A percentile compares a stretch with the other conserved stretches of the same genome.
Conservation (phyloP, 169 alveolate species). For the Amoebophrya sp. region DNA sequence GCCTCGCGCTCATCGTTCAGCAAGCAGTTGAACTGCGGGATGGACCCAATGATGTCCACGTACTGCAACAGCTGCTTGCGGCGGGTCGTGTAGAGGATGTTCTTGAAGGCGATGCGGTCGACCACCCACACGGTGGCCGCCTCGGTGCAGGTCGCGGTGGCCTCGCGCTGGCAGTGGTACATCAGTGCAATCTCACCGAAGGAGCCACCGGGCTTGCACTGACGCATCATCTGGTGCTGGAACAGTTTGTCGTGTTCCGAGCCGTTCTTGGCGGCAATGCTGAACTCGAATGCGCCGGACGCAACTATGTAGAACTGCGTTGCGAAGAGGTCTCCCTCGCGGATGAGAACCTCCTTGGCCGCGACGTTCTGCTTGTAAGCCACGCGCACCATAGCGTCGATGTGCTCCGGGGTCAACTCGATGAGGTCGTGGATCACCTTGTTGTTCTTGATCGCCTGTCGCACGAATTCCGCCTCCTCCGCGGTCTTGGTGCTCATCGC, state of each 20-base stretch:
- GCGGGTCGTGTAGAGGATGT: not conserved
- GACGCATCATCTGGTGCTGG: not conserved
- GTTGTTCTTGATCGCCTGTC: not conserved
- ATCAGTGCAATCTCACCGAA: not conserved
- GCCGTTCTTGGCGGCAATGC: not conserved
- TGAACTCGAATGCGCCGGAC: not conserved
- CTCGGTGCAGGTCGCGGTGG: not conserved
- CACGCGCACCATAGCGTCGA: not conserved
- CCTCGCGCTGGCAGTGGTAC: constrained; percentile 24
- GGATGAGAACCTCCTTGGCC: not conserved
- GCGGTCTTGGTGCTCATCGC: not conserved
- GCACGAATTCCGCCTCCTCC: not conserved
- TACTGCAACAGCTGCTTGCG: not conserved
- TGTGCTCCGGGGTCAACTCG: not conserved
- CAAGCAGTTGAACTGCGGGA: not conserved
- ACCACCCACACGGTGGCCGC: not conserved
- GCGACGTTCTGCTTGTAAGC: not conserved
- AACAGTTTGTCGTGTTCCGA: constrained; percentile 22
- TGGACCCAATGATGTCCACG: not conserved
- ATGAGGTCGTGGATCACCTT: not conserved
- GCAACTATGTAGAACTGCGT: not conserved
- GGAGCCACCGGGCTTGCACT: not conserved
- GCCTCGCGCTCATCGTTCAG: constrained; percentile 20
- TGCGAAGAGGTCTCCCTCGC: not conserved
- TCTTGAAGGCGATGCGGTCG: constrained; percentile 14